These are phyloP conservation scores for Colletotrichum sp. DNA, from an alignment of 2,329 filamentous ascomycete genomes.

Conservation along the genomic window DNA sequence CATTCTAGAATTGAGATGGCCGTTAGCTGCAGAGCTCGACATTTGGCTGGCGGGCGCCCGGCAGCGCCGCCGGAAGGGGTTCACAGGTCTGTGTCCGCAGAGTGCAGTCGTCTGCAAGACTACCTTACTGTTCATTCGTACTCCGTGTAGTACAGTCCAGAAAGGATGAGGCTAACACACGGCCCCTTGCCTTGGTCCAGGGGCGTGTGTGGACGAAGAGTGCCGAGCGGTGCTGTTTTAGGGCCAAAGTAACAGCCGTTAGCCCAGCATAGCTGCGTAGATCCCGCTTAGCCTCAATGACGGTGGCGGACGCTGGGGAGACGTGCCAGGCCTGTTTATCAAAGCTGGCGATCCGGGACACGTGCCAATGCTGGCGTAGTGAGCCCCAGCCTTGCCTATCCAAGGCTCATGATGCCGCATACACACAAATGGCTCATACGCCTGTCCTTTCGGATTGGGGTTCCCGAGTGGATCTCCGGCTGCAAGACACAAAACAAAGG, in stretches of 20 bases:
- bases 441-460: background rate
- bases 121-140: background rate
- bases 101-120: background rate
- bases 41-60: background rate
- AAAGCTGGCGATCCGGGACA: slow-evolving; percentile 7
- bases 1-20: slow-evolving; percentile 17
- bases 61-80: background rate
- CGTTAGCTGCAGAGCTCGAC: slow-evolving; percentile 3
- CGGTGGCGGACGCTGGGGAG: slow-evolving; percentile 2
- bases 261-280: slow-evolving; percentile 15
- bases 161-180: slow-evolving; percentile 17
- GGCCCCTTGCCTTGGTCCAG: background rate
- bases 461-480: background rate
- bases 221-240: slow-evolving; percentile 19
- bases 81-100: background rate
- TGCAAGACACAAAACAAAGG: background rate
- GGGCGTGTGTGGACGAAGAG: background rate
- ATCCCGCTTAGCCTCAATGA: slow-evolving; percentile 7
- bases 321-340: background rate
- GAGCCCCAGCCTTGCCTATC: background rate
- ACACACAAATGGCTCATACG: background rate
- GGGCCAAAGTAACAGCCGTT: slow-evolving; percentile 13
- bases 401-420: background rate
- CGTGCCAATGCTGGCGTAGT: background rate
- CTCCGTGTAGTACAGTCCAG: background rate